Evolutionary conservation across 768 basidiomycete species (phyloP).

Genomic region (Harrya chromipes): DNA sequence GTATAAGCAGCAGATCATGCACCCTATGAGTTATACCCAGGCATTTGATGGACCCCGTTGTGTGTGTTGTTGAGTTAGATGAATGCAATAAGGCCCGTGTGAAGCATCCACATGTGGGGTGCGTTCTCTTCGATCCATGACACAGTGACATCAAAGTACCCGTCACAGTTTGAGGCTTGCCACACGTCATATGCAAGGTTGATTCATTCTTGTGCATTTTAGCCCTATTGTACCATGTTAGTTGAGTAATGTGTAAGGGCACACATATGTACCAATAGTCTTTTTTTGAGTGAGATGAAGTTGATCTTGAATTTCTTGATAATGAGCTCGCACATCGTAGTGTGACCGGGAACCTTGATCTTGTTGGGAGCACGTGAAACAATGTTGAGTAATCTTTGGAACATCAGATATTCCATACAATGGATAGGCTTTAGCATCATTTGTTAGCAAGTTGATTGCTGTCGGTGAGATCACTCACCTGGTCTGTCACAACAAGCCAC

Average conservation of each 20-base stretch:
- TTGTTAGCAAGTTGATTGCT: background rate
- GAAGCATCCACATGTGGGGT: slow-evolving; percentile 24
- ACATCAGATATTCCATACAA: background rate
- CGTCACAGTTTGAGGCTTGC: slow-evolving; percentile 38
- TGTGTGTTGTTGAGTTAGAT: slow-evolving; percentile 38
- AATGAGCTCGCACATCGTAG: background rate
- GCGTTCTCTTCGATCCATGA: slow-evolving; percentile 15
- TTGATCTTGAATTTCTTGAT: slow-evolving; percentile 8
- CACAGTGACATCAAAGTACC: slow-evolving; percentile 37
- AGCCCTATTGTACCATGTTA: background rate
- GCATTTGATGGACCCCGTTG: slow-evolving; percentile 24
- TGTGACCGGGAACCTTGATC: background rate
- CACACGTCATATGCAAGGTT: slow-evolving; percentile 39
- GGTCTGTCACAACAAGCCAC: slow-evolving; percentile 1
- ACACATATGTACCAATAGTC: background rate
- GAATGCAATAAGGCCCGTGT: slow-evolving; percentile 36
- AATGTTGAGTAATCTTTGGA: slow-evolving; percentile 1
- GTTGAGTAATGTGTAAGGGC: background rate
- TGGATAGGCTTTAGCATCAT: slow-evolving; percentile 1
- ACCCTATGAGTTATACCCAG: slow-evolving; percentile 33
- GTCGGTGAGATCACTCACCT: background rate
- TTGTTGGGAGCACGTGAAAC: background rate
- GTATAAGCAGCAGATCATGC: slow-evolving; percentile 2
- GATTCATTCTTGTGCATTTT: slow-evolving; percentile 6
- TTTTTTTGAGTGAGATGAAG: slow-evolving; percentile 1